A percentile compares a stretch with the other conserved stretches of the same genome.
phyloP scores from a whole-genome alignment of 768 basidiomycete species.

The Macrolepiota fuliginosa region DNA sequence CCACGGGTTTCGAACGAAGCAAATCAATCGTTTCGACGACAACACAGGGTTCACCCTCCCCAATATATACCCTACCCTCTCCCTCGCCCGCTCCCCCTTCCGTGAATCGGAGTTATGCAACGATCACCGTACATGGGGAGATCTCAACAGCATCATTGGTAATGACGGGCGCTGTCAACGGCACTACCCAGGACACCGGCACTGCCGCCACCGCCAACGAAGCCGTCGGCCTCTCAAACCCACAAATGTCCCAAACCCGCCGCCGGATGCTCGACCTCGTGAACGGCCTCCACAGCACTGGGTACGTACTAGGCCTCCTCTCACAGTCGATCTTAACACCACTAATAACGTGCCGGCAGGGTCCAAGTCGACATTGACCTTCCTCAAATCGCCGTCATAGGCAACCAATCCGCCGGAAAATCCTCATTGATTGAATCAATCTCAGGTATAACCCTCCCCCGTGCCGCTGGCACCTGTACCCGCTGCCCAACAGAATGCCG shows the following conservation, averaged over 20 bases:
- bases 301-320: constrained; percentile 31
- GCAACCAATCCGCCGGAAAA: constrained; percentile 73
- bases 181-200: neutral
- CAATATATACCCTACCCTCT: neutral
- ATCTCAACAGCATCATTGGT: neutral
- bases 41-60: neutral
- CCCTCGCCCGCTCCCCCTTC: neutral
- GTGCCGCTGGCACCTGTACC: constrained; percentile 75
- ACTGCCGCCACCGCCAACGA: neutral
- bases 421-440: constrained; percentile 78
- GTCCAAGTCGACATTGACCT: constrained; percentile 70
- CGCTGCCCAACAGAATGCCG: constrained; percentile 62
- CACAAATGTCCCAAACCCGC: constrained; percentile 36
- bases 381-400: constrained; percentile 72
- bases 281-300: constrained; percentile 59
- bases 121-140: neutral
- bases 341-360: constrained; percentile 29
- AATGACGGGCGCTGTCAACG: neutral
- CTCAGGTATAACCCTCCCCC: constrained; percentile 67
- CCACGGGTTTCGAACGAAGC: neutral
- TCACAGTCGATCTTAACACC: neutral
- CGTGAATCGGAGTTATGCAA: neutral
- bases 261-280: constrained; percentile 56
- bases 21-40: neutral
- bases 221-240: constrained; percentile 51